Percentiles rank a stretch among this genome's conserved stretches.
These are phyloP conservation scores for Alloteropsis semialata DNA, from an alignment of 176 grass and related monocot genomes.

Conservation along the genomic window DNA sequence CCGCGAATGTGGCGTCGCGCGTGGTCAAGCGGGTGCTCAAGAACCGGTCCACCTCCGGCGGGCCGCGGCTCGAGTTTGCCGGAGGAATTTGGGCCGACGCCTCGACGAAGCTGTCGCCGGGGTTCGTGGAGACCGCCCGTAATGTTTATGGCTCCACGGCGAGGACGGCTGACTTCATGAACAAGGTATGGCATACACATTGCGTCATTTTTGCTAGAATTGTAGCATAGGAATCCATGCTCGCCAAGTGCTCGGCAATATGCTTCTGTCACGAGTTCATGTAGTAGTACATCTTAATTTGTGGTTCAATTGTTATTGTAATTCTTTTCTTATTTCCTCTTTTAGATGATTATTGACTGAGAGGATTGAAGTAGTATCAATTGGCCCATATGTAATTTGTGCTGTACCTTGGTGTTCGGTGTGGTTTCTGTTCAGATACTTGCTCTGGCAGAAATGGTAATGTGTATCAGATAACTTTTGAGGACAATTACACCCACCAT, in stretches of 20 bases:
- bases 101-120: conserved; percentile 10
- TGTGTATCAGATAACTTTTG: neutral
- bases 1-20: conserved; percentile 36
- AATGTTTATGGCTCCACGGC: conserved; percentile 25
- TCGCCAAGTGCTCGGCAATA: neutral
- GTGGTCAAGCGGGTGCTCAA: conserved; percentile 47
- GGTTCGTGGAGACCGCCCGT: conserved; percentile 10
- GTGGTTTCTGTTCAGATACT: neutral
- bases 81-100: conserved; percentile 41
- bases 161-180: conserved; percentile 24
- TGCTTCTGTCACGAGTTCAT: neutral
- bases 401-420: neutral
- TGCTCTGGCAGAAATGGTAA: neutral
- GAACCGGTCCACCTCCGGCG: conserved; percentile 37
- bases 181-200: conserved; percentile 5
- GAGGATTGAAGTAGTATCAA: neutral
- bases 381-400: neutral
- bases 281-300: neutral
- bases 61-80: conserved; percentile 25
- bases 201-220: neutral
- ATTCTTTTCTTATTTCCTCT: neutral
- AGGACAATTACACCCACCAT: neutral
- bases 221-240: neutral
- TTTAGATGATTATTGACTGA: neutral
- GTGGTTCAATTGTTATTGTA: neutral